Base-by-base conservation (phyloP, 2,329 filamentous ascomycete genomes). In the Byssothecium circinans region DNA sequence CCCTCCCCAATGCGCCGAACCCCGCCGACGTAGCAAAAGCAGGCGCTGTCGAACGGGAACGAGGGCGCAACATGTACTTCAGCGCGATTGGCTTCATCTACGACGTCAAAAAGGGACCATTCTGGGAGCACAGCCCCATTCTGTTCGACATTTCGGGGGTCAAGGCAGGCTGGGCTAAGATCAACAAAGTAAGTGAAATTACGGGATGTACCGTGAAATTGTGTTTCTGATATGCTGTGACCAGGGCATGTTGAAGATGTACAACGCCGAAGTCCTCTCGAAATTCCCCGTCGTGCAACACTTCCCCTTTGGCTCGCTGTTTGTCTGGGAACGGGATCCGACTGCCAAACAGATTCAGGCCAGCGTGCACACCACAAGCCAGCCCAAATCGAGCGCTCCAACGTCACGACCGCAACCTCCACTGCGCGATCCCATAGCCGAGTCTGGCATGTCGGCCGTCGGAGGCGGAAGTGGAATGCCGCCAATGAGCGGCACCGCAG, bases 241-340 rank as follows among this genome's bases (percentile, higher is more conserved):
- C n/a, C 33, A 87, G 85, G 94, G 94, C 42, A 97, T 99, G 94
- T 84, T 99, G 63, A 99, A 97, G 74, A 99, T 99, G 94, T 99
- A 92, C 75, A 91, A 95, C 58, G 94, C 89, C 15, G 94, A 99
- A 75, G 94, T 99, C 2, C 78, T 99, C 12, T 89, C 88, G 32
- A 99, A 99, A 71, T 96, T 96, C 65, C 94, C 94, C 2, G 94
- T 99, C 2, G 90, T 99, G n/a, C 94, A 99, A 72, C 94, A 99
- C 72, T 97, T 79, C 49, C 74, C 73, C 3, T 78, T 79, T 47
- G 77, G 76, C 15, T 75, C 74, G n/a, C 60, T 79, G 10, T 78
- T 78, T 53, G 53, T 57, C 30, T 79, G 76, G 75, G 71, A 76
- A 53, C 54, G 60, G n/a, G 74, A 79, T 51, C 71, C 75, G 0